These are phyloP conservation scores for Cryptococcus sp. DNA, from an alignment of 1,284 basidiomycete genomes.

Conservation along the genomic window DNA sequence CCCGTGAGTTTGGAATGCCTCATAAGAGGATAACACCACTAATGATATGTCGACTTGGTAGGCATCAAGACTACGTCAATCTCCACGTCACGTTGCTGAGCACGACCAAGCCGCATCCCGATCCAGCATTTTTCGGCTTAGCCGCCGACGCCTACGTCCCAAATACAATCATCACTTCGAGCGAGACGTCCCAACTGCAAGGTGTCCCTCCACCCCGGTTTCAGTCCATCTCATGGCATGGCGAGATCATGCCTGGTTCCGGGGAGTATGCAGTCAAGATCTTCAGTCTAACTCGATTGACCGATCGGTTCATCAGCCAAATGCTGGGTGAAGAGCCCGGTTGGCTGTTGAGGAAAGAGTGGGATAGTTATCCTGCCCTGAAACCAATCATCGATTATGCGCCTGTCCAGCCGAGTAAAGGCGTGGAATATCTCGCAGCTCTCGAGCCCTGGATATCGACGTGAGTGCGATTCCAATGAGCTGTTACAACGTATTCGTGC, in stretches of 20 bases:
- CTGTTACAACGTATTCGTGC: constrained; percentile 3
- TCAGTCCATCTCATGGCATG: constrained; percentile 86
- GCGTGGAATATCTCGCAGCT: constrained; percentile 84
- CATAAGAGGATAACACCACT: too few species aligned
- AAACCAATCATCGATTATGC: constrained; percentile 70
- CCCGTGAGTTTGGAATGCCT: constrained; percentile 15
- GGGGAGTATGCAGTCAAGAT: constrained; percentile 78
- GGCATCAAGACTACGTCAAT: constrained; percentile 69
- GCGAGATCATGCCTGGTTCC: constrained; percentile 56
- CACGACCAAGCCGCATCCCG: constrained; percentile 67
- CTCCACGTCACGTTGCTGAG: constrained; percentile 87
- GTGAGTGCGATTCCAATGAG: constrained; percentile 35
- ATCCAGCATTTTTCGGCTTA: constrained; percentile 72
- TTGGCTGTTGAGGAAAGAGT: constrained; percentile 81
- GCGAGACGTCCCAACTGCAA: constrained; percentile 23
- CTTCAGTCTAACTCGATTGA: constrained; percentile 69
- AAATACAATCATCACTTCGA: constrained; percentile 69
- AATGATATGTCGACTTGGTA: constrained; percentile 6
- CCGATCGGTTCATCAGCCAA: constrained; percentile 66
- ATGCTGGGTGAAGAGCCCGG: constrained; percentile 62
- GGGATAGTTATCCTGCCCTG: constrained; percentile 57
- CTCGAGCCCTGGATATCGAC: constrained; percentile 71
- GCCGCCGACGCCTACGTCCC: constrained; percentile 60
- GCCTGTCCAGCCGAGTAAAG: constrained; percentile 70
- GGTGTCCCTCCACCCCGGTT: constrained; percentile 68